These are phyloP conservation scores for Nakazawaea populi DNA, from an alignment of 805 yeast species.

Conservation along the genomic window DNA sequence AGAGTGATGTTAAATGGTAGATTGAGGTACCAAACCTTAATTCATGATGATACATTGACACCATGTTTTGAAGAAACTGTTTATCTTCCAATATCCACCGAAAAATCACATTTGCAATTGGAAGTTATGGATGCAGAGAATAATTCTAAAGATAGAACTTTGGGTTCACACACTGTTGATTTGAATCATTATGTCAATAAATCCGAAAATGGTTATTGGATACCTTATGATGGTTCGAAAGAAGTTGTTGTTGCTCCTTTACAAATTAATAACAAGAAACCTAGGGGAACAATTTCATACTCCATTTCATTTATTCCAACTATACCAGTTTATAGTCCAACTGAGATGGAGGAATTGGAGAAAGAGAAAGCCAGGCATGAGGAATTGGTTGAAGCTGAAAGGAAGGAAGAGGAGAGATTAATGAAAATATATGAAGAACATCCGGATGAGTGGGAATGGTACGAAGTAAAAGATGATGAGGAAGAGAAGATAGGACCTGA, in stretches of 20 bases:
- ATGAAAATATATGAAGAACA: conserved; percentile 46
- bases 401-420: conserved; percentile 40
- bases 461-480: conserved; percentile 38
- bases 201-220: conserved; percentile 34
- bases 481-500: conserved; percentile 24
- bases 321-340: conserved; percentile 53
- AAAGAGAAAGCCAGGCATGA: conserved; percentile 33
- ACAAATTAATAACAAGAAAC: conserved; percentile 29
- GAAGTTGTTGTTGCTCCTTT: conserved; percentile 32
- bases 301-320: conserved; percentile 62
- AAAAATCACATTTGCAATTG: conserved; percentile 51
- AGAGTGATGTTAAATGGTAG: conserved; percentile 54
- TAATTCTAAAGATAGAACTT: conserved; percentile 53
- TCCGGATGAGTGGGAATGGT: conserved; percentile 65
- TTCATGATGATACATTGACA: conserved; percentile 44
- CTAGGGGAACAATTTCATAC: conserved; percentile 46
- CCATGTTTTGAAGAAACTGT: conserved; percentile 57
- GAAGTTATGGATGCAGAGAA: conserved; percentile 65
- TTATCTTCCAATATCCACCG: conserved; percentile 56
- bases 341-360: conserved; percentile 45
- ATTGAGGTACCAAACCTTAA: conserved; percentile 46
- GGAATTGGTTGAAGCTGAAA: conserved; percentile 30
- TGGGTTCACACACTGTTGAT: conserved; percentile 53
- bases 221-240: conserved; percentile 40
- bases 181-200: conserved; percentile 43